phyloP scores from a whole-genome alignment of 352 stramenopile species.

The Phytophthora cactorum region DNA sequence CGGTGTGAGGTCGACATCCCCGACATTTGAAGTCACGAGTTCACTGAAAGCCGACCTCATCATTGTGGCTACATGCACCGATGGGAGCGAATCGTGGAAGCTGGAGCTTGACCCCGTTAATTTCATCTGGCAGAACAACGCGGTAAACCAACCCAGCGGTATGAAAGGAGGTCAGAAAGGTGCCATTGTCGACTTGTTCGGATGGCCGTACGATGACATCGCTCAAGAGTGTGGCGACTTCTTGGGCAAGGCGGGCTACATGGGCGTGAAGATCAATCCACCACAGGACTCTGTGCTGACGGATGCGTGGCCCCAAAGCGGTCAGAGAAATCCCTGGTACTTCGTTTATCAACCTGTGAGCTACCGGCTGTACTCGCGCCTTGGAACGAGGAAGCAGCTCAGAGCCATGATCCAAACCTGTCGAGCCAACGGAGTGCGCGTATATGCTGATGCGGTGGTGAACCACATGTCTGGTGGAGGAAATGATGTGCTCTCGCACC shows the following conservation, averaged over 20 bases:
- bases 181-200: slow-evolving; percentile 74
- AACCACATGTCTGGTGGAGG: slow-evolving; percentile 63
- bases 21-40: slow-evolving; percentile 26
- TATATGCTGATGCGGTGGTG: slow-evolving; percentile 68
- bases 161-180: slow-evolving; percentile 61
- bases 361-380: slow-evolving; percentile 63
- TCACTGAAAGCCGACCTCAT: slow-evolving; percentile 38
- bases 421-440: slow-evolving; percentile 59
- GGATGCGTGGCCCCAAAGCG: slow-evolving; percentile 43
- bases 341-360: slow-evolving; percentile 72
- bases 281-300: slow-evolving; percentile 64
- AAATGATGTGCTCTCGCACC: slow-evolving; percentile 53
- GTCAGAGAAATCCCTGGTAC: slow-evolving; percentile 73
- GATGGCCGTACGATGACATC: slow-evolving; percentile 71
- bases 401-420: slow-evolving; percentile 73
- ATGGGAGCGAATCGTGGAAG: slow-evolving; percentile 20
- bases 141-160: slow-evolving; percentile 35
- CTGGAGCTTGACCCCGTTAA: slow-evolving; percentile 64
- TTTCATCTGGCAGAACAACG: slow-evolving; percentile 65
- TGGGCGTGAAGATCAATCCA: slow-evolving; percentile 76
- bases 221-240: slow-evolving; percentile 66
- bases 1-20: slow-evolving; percentile 23
- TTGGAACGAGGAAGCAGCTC: slow-evolving; percentile 57
- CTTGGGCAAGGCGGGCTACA: slow-evolving; percentile 68
- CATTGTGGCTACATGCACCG: slow-evolving; percentile 40